Conservation (phyloP, 208 protist species). For the Acanthamoeba lugdunensis region DNA sequence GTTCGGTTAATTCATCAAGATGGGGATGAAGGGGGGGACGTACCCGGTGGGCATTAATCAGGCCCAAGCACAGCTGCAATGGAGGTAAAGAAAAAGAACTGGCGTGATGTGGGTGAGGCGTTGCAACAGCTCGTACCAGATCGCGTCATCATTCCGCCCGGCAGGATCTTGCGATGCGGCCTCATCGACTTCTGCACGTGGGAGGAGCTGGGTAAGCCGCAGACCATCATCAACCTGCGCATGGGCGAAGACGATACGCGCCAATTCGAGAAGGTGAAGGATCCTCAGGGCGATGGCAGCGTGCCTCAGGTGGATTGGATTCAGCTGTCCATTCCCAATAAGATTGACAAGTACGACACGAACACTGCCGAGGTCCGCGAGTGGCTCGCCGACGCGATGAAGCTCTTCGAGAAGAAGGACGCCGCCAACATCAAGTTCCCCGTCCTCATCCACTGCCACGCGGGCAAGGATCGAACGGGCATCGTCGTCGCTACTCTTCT, state of each 20-base stretch:
- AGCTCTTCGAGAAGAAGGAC: conserved; percentile 47
- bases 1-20: not conserved
- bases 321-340: conserved; percentile 13
- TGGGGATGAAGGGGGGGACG: not conserved
- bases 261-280: conserved; percentile 46
- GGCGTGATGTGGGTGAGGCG: conserved; percentile 13
- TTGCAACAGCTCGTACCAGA: not conserved
- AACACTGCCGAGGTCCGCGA: conserved; percentile 20
- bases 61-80: not conserved
- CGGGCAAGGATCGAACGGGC: conserved; percentile 56
- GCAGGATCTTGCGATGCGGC: conserved; percentile 2
- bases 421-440: conserved; percentile 3
- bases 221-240: conserved; percentile 55
- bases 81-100: conserved; percentile 63
- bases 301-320: not conserved
- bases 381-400: conserved; percentile 10
- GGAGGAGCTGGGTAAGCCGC: conserved; percentile 15
- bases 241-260: conserved; percentile 42
- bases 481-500: conserved; percentile 58
- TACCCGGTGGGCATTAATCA: too few species aligned
- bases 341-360: conserved; percentile 62
- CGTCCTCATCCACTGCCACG: conserved; percentile 35
- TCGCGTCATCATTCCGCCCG: not conserved
- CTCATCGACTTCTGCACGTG: conserved; percentile 57
- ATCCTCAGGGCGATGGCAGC: not conserved